Base-by-base conservation (phyloP, 768 basidiomycete genomes). In the Saitozyma sp. region DNA sequence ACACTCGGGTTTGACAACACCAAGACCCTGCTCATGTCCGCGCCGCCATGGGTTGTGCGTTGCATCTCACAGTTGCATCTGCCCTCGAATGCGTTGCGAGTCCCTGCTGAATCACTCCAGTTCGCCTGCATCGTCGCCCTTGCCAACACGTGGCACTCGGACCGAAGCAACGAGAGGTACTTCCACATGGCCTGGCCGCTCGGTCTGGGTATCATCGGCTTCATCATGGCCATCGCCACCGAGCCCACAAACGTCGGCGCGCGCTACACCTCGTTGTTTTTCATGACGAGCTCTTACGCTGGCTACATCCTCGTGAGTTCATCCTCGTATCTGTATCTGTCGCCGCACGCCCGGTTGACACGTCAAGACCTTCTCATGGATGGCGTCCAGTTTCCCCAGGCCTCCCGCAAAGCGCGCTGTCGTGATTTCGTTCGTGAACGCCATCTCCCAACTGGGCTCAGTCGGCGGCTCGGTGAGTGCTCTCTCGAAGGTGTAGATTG, bases 391-490 rank as follows among this genome's bases (percentile, higher is more conserved):
- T 13, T 82, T 94, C 79, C 85, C 90, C 41, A 85, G 85, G n/a
- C 87, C 91, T 42, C 84, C 90, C 5, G 86, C 87, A 19, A 93
- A 93, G 78, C 87, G 91, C 6, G 89, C 91, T 1, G 88, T 92
- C n/a, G 87, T 29, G 29, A 29, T 29, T 29, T 29, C 29, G 29
- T 29, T 29, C 29, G 29, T 29, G 2, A 29, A 29, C 29, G 29
- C 29, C 29, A 29, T 29, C 29, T 29, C 29, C 29, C 29, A 29
- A 29, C 29, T 29, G 5, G 29, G 29, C 29, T 29, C 29, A 5
- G 29, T 29, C 29, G 29, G 29, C 29, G 29, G 29, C 29, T 29
- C 29, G 29, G 29, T 29, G 29, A 29, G 29, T 29, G 2, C 29
- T 5, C 29, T 29, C 29, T 29, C 29, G 2, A 29, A 29, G 29